Base-by-base conservation (phyloP, 176 grass and related monocot species). In the Ananas comosus region DNA sequence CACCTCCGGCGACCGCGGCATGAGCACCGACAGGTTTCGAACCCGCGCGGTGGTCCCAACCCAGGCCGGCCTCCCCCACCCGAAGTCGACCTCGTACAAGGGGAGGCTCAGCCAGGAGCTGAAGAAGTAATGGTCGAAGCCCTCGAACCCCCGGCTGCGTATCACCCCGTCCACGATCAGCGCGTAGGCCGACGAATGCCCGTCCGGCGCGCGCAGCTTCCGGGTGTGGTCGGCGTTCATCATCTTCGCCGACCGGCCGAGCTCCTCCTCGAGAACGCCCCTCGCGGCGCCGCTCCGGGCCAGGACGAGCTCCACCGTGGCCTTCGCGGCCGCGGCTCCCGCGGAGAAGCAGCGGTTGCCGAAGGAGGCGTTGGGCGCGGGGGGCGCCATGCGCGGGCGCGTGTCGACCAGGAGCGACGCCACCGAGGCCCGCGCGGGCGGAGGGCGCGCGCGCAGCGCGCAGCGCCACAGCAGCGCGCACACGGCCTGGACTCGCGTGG, bases 51-150 rank as follows among this genome's bases (percentile, higher is more conserved):
- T 18, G 4, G 54, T 13, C 80, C 81, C 88, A 75, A 87, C 80
- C 78, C 76, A 77, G 24, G 53, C 73, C 64, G 80, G 85, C 58
- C 70, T 71, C 10, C 80, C 76, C 71, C 80, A 87, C 17, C 85
- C 80, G 51, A 87, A 80, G 70, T 87, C 76, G 0, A 74, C 12
- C 25, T 47, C 71, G 65, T 87, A 87, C 50, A 76, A 76, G 51
- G 18, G 21, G 28, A 83, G 73, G 67, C 76, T 64, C 2, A 78
- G 80, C 12, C 78, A 83, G 1, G 76, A n/a, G 16, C 11, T 58
- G 54, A 17, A 58, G 54, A 58, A 4, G 13, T 58, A 58, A 9
- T 58, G 54, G 54, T 58, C 54, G 54, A 58, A 58, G 16, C 54
- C 16, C 54, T 58, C 13, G 54, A 58, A 58, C 9, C 54, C 54